These are phyloP conservation scores for Cylindrotheca closterium DNA, from an alignment of 108 stramenopile species.

Conservation along the genomic window DNA sequence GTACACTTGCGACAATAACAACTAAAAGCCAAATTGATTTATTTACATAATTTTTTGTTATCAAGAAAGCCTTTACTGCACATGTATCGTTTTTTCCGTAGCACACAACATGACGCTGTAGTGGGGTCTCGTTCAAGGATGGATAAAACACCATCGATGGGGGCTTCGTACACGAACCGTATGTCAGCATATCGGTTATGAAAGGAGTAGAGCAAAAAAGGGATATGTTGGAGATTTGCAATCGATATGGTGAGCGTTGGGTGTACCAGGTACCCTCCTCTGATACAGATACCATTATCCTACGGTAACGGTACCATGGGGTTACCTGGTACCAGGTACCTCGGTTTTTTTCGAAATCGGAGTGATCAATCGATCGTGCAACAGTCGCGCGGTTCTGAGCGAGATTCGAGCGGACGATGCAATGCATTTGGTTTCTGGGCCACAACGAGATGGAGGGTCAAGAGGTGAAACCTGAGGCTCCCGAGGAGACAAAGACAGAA, in stretches of 20 bases:
- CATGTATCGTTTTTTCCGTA: background rate
- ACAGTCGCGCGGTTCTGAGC: background rate
- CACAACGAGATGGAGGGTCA: slow-evolving; percentile 3
- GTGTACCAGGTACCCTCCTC: no score
- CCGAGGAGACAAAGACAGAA: background rate
- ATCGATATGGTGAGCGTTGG: no score
- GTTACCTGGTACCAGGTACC: no score
- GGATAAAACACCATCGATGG: no score
- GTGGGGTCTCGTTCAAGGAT: background rate
- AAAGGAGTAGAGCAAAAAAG: background rate
- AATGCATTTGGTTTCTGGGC: background rate
- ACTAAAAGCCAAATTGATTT: no score
- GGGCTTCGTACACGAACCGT: no score
- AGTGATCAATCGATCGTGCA: background rate
- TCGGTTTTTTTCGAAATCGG: no score
- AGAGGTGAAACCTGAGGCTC: background rate
- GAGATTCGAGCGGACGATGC: background rate
- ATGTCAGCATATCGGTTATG: no score
- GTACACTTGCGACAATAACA: slow-evolving; percentile 80
- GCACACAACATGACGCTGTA: background rate
- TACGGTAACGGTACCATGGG: no score
- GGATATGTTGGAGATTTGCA: no score
- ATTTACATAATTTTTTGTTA: no score
- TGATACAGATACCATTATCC: no score
- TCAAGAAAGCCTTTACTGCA: background rate